A percentile compares a stretch with the other conserved stretches of the same genome.
phyloP scores from a whole-genome alignment of 345 rosid species.

The Trapa incisa region DNA sequence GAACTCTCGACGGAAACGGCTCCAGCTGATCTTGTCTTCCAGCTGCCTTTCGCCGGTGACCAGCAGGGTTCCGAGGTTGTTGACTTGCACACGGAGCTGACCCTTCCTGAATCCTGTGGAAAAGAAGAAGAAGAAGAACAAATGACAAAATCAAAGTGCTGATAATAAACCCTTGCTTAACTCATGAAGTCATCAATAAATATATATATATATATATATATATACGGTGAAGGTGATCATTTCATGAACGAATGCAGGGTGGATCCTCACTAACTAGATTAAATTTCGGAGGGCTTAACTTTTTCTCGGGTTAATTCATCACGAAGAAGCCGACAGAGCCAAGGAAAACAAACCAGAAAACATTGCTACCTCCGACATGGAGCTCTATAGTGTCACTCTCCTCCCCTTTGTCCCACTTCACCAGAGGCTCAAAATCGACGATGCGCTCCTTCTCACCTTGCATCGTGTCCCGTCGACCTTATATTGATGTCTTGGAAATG shows the following conservation, averaged over 20 bases:
- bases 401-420: conserved; percentile 7
- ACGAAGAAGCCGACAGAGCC: background rate
- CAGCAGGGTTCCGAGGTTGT: background rate
- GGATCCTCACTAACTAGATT: too few relatives aligned
- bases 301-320: too few relatives aligned
- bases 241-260: too few relatives aligned
- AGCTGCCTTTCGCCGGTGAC: conserved; percentile 7
- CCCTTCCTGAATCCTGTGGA: conserved; percentile 13
- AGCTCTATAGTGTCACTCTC: conserved; percentile 5
- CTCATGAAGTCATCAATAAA: too few relatives aligned
- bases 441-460: background rate
- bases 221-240: too few relatives aligned
- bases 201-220: too few relatives aligned
- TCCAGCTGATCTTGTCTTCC: background rate
- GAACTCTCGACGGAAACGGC: conserved; percentile 8
- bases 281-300: too few relatives aligned
- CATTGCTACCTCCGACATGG: conserved; percentile 1
- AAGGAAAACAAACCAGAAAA: background rate
- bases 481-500: background rate
- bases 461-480: background rate
- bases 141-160: background rate
- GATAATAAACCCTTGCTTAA: too few relatives aligned
- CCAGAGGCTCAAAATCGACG: conserved; percentile 9
- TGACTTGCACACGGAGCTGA: conserved; percentile 6
- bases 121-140: background rate